Evolutionary conservation across 148 eudicot species (phyloP).

Genomic region (Cornus controversa): DNA sequence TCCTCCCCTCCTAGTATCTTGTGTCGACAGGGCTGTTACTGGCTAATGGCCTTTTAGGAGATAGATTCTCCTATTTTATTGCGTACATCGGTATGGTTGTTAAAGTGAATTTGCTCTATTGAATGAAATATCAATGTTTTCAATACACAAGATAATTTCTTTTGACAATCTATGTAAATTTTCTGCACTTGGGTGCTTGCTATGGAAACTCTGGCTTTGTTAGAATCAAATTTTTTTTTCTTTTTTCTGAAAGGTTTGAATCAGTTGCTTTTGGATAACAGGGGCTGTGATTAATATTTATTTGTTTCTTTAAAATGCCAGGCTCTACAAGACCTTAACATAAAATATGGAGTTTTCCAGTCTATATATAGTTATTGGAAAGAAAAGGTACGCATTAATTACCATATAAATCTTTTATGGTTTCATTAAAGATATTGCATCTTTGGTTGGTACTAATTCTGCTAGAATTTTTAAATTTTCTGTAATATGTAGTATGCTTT

Average conservation of each 20-base stretch:
- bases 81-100: not conserved
- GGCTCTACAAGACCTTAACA: constrained; percentile 68
- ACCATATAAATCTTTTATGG: not conserved
- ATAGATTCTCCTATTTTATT: not conserved
- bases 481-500: not conserved
- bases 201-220: not conserved
- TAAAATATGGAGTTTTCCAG: constrained; percentile 64
- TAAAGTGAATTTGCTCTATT: not conserved
- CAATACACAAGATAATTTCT: not conserved
- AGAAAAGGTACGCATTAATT: constrained; percentile 60
- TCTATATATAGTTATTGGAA: constrained; percentile 84
- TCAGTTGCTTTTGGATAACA: not conserved
- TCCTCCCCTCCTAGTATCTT: too few species aligned
- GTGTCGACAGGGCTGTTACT: not conserved
- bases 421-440: constrained; percentile 4
- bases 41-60: not conserved
- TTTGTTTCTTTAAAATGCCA: constrained; percentile 28
- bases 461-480: not conserved
- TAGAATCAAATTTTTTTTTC: not conserved
- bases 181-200: not conserved
- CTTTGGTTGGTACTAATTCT: not conserved
- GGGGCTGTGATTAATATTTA: not conserved
- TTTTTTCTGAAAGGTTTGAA: not conserved
- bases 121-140: not conserved
- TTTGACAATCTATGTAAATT: not conserved